Percentiles rank a stretch among this genome's conserved stretches.
These are phyloP conservation scores for Clonostachys rhizophaga DNA, from an alignment of 2,329 filamentous ascomycete species.

Conservation along the genomic window DNA sequence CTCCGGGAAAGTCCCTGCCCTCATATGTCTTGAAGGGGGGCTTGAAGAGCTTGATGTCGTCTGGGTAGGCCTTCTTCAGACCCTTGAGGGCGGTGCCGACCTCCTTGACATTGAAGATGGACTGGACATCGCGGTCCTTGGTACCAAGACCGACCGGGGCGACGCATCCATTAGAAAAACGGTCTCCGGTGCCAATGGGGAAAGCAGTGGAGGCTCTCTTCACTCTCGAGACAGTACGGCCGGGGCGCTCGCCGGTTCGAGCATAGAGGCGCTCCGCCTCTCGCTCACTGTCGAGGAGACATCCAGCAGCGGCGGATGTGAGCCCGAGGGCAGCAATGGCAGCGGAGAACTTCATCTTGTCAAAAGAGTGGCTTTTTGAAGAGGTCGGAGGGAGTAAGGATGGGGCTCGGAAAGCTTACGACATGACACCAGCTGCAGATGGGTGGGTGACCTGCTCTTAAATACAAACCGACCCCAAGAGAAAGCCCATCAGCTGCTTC, in stretches of 20 bases:
- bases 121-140: conserved; percentile 23
- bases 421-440: too few species aligned
- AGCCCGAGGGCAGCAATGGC: conserved; percentile 9
- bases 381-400: background rate
- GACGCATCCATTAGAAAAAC: conserved; percentile 25
- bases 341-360: conserved; percentile 12
- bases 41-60: conserved; percentile 28
- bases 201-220: conserved; percentile 8
- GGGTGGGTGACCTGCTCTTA: too few species aligned
- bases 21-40: conserved; percentile 36
- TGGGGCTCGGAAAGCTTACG: too few species aligned
- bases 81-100: conserved; percentile 31
- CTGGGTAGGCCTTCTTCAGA: conserved; percentile 25
- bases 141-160: conserved; percentile 12
- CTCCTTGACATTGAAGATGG: conserved; percentile 33
- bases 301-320: conserved; percentile 7
- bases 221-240: conserved; percentile 1
- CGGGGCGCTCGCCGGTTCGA: conserved; percentile 3
- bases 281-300: conserved; percentile 26
- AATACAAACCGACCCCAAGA: too few species aligned
- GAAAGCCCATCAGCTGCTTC: too few species aligned
- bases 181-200: conserved; percentile 29
- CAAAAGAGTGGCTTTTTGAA: background rate
- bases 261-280: conserved; percentile 9
- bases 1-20: conserved; percentile 28